Conservation (phyloP, 169 alveolate species). For the Plasmodium inui region DNA sequence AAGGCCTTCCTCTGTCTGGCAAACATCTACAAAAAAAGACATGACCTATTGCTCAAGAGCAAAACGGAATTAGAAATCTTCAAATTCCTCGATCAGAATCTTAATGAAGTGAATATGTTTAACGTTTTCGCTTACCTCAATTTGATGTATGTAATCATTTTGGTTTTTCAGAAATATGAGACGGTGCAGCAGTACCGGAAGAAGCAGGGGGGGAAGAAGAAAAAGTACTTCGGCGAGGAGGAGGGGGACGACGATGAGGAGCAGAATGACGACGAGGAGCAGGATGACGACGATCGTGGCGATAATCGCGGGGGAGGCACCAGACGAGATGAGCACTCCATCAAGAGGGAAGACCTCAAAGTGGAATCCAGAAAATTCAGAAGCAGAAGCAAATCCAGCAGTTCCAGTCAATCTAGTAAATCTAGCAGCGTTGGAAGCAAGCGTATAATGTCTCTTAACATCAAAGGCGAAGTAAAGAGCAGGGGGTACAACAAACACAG, state of each 20-base stretch:
- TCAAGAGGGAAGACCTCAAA: not conserved
- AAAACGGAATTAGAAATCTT: constrained; percentile 77
- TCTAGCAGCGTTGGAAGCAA: not conserved
- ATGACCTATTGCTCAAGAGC: constrained; percentile 36
- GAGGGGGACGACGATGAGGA: not conserved
- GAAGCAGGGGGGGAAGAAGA: constrained; percentile 24
- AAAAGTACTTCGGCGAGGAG: not conserved
- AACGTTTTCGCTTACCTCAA: constrained; percentile 48
- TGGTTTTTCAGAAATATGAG: constrained; percentile 64
- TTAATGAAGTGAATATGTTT: constrained; percentile 44
- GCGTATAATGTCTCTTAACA: constrained; percentile 20
- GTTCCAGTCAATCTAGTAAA: too few species aligned
- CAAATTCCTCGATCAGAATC: constrained; percentile 74
- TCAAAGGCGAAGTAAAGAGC: constrained; percentile 31
- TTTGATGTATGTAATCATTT: constrained; percentile 41
- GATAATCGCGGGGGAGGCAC: not conserved
- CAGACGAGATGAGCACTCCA: not conserved
- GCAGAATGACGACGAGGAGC: not conserved
- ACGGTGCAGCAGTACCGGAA: constrained; percentile 6
- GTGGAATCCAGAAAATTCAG: not conserved
- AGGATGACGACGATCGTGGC: constrained; percentile 14
- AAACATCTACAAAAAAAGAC: constrained; percentile 79
- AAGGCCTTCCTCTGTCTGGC: constrained; percentile 86
- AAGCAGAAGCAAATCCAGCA: not conserved
- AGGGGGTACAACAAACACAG: not conserved